Evolutionary conservation across 106 monocot genomes (phyloP).

Genomic region (Allium cepa): DNA sequence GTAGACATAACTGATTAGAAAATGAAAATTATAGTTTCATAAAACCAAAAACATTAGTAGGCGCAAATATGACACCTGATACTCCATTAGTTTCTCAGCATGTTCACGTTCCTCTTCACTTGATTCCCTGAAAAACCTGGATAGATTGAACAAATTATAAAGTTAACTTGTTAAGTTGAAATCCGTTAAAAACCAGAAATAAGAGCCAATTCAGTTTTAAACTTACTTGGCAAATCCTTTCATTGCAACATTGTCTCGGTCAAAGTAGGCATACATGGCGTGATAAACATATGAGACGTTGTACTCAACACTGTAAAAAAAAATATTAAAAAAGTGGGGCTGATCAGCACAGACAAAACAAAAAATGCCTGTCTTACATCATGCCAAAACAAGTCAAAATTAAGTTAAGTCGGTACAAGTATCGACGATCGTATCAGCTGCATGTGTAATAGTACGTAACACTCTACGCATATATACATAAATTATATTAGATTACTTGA

Average conservation of each 20-base stretch:
- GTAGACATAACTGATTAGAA: neutral
- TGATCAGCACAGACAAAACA: too few species aligned
- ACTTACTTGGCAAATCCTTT: conserved; percentile 83
- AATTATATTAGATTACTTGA: too few species aligned
- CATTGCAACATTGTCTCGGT: conserved; percentile 74
- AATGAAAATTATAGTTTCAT: neutral
- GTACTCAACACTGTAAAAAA: conserved; percentile 55
- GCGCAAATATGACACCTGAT: conserved; percentile 20
- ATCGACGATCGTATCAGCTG: too few species aligned
- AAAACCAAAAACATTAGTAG: neutral
- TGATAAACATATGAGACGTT: conserved; percentile 91
- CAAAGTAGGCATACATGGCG: conserved; percentile 82
- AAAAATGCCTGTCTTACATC: too few species aligned
- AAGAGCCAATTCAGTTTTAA: neutral
- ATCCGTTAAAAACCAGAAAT: neutral
- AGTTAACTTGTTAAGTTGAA: neutral
- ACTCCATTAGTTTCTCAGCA: conserved; percentile 51
- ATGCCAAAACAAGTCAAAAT: too few species aligned
- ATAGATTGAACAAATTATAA: neutral
- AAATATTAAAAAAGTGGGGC: neutral
- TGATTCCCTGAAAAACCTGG: conserved; percentile 55
- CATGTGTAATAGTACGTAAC: too few species aligned
- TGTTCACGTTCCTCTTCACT: conserved; percentile 49
- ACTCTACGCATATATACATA: too few species aligned
- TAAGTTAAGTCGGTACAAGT: too few species aligned